Base-by-base conservation (phyloP, 768 basidiomycete genomes). In the Suillus plorans region DNA sequence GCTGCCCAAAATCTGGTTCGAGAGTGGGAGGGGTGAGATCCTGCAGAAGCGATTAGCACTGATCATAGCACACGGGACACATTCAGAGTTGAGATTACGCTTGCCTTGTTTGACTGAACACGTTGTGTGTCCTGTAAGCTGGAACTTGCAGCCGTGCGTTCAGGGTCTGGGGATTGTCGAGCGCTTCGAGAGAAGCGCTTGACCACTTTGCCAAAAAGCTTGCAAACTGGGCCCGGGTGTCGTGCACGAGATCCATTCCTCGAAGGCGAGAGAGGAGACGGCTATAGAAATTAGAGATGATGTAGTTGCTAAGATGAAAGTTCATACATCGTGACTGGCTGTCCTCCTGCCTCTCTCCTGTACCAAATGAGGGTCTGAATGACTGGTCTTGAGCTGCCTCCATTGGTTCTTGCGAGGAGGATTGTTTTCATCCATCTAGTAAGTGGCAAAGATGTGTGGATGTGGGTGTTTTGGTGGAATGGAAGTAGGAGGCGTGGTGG, bases 141-240 rank as follows among this genome's bases (percentile, higher is more conserved):
- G 56, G 56, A 22, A 39, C 36, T 57, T 22, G 36, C 22, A 39
- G 22, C n/a, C 7, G 12, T 8, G 36, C n/a, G n/a, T 37, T 14
- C 36, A 56, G n/a, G 22, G 14, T 39, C 16, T 13, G 56, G 56
- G 16, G 37, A 37, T 2, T 36, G 34, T 57, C n/a, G n/a, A 57
- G 22, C 36, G 14, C 56, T 57, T 57, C 13, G 7, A 57, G 56
- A 2, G 8, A 22, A 16, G 22, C 14, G 14, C 13, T 36, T n/a
- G 34, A 20, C 6, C 20, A 34, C 8, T 10, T 55, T 55, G 31
- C 18, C 31, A 16, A 20, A 13, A 1, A 36, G 6, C 20, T n/a
- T 36, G 34, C 0, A 5, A 12, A 20, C 4, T 3, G 14, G 34
- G 31, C 28, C 16, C 4, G 5, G 3, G 0, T 1, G 2, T n/a